Percentiles rank a stretch among this genome's conserved stretches.
These are phyloP conservation scores for Myotisia sp. DNA, from an alignment of 2,329 filamentous ascomycete species.

Conservation along the genomic window DNA sequence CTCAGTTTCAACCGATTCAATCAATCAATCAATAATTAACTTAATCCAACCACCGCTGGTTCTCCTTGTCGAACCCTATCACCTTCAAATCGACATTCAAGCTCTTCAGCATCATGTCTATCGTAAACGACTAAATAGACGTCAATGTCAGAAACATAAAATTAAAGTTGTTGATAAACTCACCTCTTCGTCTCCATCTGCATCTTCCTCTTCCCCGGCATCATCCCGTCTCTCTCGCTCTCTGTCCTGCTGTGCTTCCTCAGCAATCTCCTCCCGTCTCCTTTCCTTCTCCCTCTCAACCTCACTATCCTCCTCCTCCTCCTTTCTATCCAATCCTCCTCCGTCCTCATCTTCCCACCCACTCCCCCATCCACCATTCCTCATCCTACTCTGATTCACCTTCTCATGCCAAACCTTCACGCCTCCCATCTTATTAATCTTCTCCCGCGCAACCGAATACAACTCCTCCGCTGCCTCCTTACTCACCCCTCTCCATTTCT, in stretches of 20 bases:
- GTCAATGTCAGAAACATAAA: constrained; percentile 8
- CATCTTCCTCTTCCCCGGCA: constrained; percentile 19
- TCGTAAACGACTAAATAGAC: constrained; percentile 45
- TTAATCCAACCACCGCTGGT: constrained; percentile 44
- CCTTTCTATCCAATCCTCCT: constrained; percentile 16
- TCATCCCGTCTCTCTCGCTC: constrained; percentile 20
- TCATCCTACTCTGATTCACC: constrained; percentile 33
- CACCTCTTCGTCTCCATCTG: constrained; percentile 24
- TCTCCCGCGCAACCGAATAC: constrained; percentile 45
- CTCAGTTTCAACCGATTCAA: too few relatives aligned
- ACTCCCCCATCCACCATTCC: constrained; percentile 23
- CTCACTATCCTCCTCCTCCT: constrained; percentile 26
- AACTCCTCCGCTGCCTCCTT: constrained; percentile 54
- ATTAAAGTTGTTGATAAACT: constrained; percentile 15
- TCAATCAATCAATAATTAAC: too few relatives aligned
- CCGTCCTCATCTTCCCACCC: constrained; percentile 27
- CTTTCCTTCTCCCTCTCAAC: constrained; percentile 25
- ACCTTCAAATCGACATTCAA: constrained; percentile 48
- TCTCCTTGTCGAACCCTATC: constrained; percentile 48
- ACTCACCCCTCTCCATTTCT: constrained; percentile 48
- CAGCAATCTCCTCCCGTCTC: constrained; percentile 29
- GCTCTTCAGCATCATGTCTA: constrained; percentile 54
- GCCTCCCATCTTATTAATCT: constrained; percentile 50
- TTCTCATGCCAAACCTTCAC: constrained; percentile 41
- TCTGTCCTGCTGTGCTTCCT: constrained; percentile 16